phyloP scores from a whole-genome alignment of 1,284 basidiomycete species.

The Rhodotorula sp. region DNA sequence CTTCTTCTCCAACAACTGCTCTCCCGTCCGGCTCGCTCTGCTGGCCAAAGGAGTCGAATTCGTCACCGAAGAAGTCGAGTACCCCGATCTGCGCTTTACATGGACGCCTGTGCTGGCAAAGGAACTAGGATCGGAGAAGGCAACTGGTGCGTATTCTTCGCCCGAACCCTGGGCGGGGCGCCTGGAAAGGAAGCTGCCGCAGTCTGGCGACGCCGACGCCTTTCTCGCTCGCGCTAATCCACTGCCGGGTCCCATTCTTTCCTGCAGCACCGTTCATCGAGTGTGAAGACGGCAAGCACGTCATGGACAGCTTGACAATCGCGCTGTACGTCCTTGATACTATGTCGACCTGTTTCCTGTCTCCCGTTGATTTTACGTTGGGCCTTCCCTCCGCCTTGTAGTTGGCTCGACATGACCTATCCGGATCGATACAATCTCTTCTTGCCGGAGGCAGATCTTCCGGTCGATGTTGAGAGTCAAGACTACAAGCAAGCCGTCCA shows the following conservation, averaged over 20 bases:
- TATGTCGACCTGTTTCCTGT: no score
- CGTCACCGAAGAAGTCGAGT: conserved; percentile 16
- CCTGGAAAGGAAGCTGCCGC: no score
- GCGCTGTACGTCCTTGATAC: background rate
- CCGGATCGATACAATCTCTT: conserved; percentile 22
- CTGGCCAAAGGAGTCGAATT: conserved; percentile 8
- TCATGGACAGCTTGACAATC: conserved; percentile 28
- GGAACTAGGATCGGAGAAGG: conserved; percentile 10
- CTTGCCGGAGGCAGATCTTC: conserved; percentile 7
- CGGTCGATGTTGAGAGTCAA: conserved; percentile 1
- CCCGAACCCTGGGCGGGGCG: no score
- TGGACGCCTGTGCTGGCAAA: conserved; percentile 1
- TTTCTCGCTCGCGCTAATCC: background rate
- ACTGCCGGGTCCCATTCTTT: background rate
- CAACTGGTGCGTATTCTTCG: background rate
- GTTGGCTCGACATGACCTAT: conserved; percentile 23
- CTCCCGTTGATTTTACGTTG: background rate
- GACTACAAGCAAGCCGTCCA: conserved; percentile 7
- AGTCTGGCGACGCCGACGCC: no score
- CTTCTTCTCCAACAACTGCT: conserved; percentile 21
- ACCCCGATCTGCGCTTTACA: conserved; percentile 19
- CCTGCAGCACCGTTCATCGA: conserved; percentile 16
- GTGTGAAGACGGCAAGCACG: conserved; percentile 9
- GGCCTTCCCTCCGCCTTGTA: background rate
- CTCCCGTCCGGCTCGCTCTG: conserved; percentile 21